A percentile compares a stretch with the other conserved stretches of the same genome.
These are phyloP conservation scores for Ilex asprella DNA, from an alignment of 257 asterid species.

Conservation along the genomic window DNA sequence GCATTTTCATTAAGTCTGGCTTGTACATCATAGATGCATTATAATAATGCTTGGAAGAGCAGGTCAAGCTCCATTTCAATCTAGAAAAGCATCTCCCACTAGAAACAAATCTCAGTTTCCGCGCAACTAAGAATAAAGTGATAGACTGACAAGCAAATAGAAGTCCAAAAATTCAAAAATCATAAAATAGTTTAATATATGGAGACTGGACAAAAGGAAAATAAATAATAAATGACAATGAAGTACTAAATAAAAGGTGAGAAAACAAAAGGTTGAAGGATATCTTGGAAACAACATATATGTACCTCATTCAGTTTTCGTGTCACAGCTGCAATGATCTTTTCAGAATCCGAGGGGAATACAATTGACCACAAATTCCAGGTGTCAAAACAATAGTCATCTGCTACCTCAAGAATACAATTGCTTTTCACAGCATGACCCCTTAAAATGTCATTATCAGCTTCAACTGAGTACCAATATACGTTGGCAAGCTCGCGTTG, in stretches of 20 bases:
- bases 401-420: conserved; percentile 42
- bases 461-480: conserved; percentile 86
- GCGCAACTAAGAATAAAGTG: background rate
- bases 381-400: conserved; percentile 61
- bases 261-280: conserved; percentile 4
- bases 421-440: conserved; percentile 64
- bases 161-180: background rate
- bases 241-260: conserved; percentile 10
- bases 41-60: background rate
- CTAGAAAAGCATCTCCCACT: background rate
- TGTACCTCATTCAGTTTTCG: conserved; percentile 77
- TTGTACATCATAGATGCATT: too few species aligned
- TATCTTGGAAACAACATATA: background rate
- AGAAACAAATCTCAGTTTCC: background rate
- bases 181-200: background rate
- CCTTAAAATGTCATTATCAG: conserved; percentile 52
- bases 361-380: conserved; percentile 79
- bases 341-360: conserved; percentile 84
- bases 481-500: conserved; percentile 59
- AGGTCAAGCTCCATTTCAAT: background rate
- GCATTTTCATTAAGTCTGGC: too few species aligned
- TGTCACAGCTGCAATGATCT: conserved; percentile 69
- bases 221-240: background rate
- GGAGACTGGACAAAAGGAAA: background rate
- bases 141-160: background rate